phyloP scores from a whole-genome alignment of 176 grass and related monocot species.

The Phragmites australis region DNA sequence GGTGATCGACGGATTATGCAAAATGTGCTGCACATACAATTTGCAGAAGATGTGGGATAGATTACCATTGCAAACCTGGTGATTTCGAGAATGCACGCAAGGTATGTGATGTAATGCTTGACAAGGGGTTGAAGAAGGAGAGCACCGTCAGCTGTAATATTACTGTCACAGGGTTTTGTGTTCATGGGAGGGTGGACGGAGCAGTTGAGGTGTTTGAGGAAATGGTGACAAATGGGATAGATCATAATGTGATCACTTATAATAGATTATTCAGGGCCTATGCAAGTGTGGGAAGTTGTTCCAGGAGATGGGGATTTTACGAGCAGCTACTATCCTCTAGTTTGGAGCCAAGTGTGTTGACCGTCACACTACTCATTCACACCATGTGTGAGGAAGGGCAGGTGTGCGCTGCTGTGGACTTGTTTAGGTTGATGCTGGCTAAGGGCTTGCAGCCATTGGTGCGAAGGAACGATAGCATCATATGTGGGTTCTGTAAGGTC shows the following conservation, averaged over 20 bases:
- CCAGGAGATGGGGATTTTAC: too few relatives aligned
- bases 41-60: too few relatives aligned
- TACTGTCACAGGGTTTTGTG: slow-evolving; percentile 39
- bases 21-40: too few relatives aligned
- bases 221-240: slow-evolving; percentile 52
- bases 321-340: too few relatives aligned
- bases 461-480: slow-evolving; percentile 52
- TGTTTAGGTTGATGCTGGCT: slow-evolving; percentile 59
- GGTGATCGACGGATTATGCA: too few relatives aligned
- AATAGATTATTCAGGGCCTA: slow-evolving; percentile 20
- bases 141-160: slow-evolving; percentile 50
- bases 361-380: slow-evolving; percentile 54
- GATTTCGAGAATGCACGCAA: slow-evolving; percentile 49
- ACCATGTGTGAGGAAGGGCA: slow-evolving; percentile 49
- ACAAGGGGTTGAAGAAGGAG: slow-evolving; percentile 52
- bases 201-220: slow-evolving; percentile 47
- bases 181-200: slow-evolving; percentile 49
- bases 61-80: slow-evolving; percentile 46
- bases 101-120: slow-evolving; percentile 60
- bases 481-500: slow-evolving; percentile 56
- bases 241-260: slow-evolving; percentile 48
- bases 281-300: too few relatives aligned
- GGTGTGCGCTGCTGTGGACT: slow-evolving; percentile 45
- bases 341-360: too few relatives aligned
- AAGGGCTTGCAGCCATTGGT: slow-evolving; percentile 55